Percentiles rank a stretch among this genome's conserved stretches.
Conservation (phyloP, 331 rosid species). For the Saraca asoca region DNA sequence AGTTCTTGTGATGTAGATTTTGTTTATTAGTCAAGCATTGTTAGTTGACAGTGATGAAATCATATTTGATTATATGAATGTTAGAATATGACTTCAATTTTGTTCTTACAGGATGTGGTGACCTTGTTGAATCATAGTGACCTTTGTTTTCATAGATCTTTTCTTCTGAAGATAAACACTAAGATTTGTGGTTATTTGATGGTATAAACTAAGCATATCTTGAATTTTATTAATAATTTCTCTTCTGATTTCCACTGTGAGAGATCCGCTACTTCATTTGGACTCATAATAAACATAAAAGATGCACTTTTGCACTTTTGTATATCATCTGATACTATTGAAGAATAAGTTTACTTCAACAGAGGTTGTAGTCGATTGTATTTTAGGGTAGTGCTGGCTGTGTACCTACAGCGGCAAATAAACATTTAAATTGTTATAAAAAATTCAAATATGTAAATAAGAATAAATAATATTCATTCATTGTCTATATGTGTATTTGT, state of each 20-base stretch:
- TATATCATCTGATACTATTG: background rate
- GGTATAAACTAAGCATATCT: background rate
- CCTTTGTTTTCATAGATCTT: slow-evolving; percentile 1
- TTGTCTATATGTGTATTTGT: too few species aligned
- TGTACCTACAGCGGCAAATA: too few species aligned
- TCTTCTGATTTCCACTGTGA: too few species aligned
- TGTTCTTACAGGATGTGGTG: slow-evolving; percentile 24
- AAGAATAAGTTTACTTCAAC: too few species aligned
- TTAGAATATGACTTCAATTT: slow-evolving; percentile 37
- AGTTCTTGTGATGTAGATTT: slow-evolving; percentile 58
- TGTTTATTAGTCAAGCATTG: slow-evolving; percentile 37
- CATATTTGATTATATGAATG: slow-evolving; percentile 36
- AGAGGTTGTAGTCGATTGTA: too few species aligned
- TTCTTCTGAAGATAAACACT: background rate
- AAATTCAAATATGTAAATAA: too few species aligned
- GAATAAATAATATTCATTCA: too few species aligned
- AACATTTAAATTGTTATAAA: too few species aligned
- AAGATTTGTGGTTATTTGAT: background rate
- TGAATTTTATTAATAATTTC: background rate
- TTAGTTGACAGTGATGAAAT: slow-evolving; percentile 44
- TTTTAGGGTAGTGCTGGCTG: too few species aligned
- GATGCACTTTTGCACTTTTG: background rate
- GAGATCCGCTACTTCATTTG: background rate
- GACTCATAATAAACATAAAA: slow-evolving; percentile 9
- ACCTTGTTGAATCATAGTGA: slow-evolving; percentile 16